Evolutionary conservation across 2,329 filamentous ascomycete species (phyloP), one percentile per base, ranked within the genome.

Genomic region (Fusarium sp.): DNA sequence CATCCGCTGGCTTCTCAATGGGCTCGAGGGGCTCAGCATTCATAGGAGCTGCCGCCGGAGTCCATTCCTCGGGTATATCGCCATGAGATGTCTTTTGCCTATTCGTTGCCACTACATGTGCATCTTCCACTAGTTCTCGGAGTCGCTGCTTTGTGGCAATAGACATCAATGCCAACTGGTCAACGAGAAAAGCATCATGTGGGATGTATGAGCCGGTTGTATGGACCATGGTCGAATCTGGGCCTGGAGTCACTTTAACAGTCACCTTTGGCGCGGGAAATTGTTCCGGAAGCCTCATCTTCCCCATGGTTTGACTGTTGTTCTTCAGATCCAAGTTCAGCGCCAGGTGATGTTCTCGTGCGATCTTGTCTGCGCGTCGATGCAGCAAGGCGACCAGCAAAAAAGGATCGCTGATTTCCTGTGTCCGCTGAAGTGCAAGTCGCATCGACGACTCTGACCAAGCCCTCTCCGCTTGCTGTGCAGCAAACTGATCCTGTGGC

Each of bases 31-130:
- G 79, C 58, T 82, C 81, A 16, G 80, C 84, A 78, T 82, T 86
- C 68, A 86, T 78, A 62, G 84, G 89, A 76, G 80, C 87, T 10
- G 94, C 94, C 51, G 94, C 87, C 73, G 93, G 90, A 26, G 87
- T 82, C 90, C 95, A 96, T 61, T 95, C 93, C 15, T 89, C 85
- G 6, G 94, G 93, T 11, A 97, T 86, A 36, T 91, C 85, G 3
- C 95, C 95, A 80, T 97, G 92, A 5, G 95, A 93, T 26, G 92
- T 93, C 68, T 88, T 90, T 78, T 93, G 92, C 60, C 95, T 90
- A 66, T 90, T 92, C 66, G 87, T 87, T 7, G 94, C 89, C 50
- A 97, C 83, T 15, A 87, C 87, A 61, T 91, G 89, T 16, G 94
- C 91, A 76, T 97, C 95, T 78, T 95, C 92, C 7, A 98, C 79